These are phyloP conservation scores for Obba rivulosa DNA, from an alignment of 768 basidiomycete genomes.

Conservation along the genomic window DNA sequence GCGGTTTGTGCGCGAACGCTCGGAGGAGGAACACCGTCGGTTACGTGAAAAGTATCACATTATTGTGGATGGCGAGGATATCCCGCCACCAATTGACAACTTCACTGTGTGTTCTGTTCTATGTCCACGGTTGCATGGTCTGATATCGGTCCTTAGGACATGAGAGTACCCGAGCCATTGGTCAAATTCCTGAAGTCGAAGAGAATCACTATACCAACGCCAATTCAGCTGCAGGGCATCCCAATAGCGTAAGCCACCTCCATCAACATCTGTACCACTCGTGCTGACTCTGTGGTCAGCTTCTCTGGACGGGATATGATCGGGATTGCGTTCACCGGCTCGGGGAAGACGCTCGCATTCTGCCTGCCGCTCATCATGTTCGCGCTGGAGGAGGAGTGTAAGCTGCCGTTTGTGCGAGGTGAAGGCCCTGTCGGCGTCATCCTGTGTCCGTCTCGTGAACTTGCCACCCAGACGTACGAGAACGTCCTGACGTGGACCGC, in stretches of 20 bases:
- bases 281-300: constrained; percentile 38
- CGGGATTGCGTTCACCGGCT: constrained; percentile 98
- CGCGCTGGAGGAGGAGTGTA: constrained; percentile 88
- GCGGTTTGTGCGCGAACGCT: constrained; percentile 67
- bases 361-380: constrained; percentile 97
- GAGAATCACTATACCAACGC: constrained; percentile 83
- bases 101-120: constrained; percentile 53
- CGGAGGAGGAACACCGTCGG: constrained; percentile 62
- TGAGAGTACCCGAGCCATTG: constrained; percentile 93
- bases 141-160: constrained; percentile 54
- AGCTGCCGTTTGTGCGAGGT: constrained; percentile 82
- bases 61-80: constrained; percentile 87
- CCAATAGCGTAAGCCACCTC: constrained; percentile 74
- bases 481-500: constrained; percentile 85
- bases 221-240: constrained; percentile 96
- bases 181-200: constrained; percentile 80
- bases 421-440: constrained; percentile 98
- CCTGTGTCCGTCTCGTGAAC: constrained; percentile 94
- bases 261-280: neutral
- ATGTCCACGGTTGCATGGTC: constrained; percentile 4
- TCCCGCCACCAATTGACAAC: constrained; percentile 89
- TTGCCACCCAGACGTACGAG: constrained; percentile 96
- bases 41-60: constrained; percentile 92
- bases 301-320: constrained; percentile 97
- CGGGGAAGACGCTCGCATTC: constrained; percentile 98